These are phyloP conservation scores for Xylariaceae sp. DNA, from an alignment of 2,329 filamentous ascomycete genomes.

Conservation along the genomic window DNA sequence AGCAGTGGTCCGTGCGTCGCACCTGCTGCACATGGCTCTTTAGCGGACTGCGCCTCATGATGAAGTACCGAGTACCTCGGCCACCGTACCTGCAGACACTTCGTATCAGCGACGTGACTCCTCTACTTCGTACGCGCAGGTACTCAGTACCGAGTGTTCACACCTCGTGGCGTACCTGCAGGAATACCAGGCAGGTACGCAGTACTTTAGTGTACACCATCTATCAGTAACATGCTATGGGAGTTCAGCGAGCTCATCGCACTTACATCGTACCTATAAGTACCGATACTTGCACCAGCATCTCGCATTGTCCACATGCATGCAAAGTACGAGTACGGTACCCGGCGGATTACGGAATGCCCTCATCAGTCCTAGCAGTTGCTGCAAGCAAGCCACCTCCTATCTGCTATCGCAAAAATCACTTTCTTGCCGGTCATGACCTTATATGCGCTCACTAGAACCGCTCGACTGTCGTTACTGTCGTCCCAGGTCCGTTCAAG, in stretches of 20 bases:
- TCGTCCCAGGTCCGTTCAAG: conserved; percentile 12
- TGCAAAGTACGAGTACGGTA: too few relatives aligned
- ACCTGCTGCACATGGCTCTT: not conserved
- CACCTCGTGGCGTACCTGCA: too few relatives aligned
- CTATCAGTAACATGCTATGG: not conserved
- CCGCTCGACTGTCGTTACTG: not conserved
- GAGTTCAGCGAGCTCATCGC: not conserved
- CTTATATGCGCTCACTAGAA: not conserved
- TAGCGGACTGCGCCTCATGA: not conserved
- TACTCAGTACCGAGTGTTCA: too few relatives aligned
- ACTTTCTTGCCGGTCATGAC: conserved; percentile 8
- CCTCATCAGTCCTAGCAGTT: too few relatives aligned
- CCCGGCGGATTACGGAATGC: too few relatives aligned
- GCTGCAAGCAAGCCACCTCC: not conserved
- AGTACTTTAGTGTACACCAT: not conserved
- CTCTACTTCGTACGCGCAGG: too few relatives aligned
- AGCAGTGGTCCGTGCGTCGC: conserved; percentile 7
- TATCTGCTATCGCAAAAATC: not conserved
- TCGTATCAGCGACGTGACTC: too few relatives aligned
- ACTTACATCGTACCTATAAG: not conserved
- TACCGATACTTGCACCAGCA: not conserved
- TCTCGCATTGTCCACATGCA: too few relatives aligned
- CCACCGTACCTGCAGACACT: too few relatives aligned
- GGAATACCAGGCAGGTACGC: too few relatives aligned
- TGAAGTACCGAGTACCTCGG: not conserved